Evolutionary conservation across 2,329 filamentous ascomycete genomes (phyloP), one percentile per base, ranked within the genome.

Genomic region (Xylaria sp.): DNA sequence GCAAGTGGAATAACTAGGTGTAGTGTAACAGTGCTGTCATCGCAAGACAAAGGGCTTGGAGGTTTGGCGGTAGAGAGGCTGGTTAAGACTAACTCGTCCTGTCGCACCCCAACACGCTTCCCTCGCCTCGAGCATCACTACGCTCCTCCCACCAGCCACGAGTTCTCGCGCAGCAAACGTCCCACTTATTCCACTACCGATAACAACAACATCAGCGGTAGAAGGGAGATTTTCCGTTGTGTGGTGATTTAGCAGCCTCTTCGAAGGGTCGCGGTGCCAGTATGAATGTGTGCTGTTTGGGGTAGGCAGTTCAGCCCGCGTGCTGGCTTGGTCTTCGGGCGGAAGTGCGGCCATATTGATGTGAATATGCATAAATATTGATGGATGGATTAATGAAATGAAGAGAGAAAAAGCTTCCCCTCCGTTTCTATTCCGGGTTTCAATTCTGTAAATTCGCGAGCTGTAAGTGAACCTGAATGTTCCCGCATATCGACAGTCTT

Each of bases 81-180:
- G 39, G 54, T 25, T 57, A 20, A 41, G 10, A 84, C 89, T 84
- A 76, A 92, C 91, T 76, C 92, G 82, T n/a, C 92, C 92, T 0
- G 92, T 95, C n/a, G 92, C 92, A 20, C 92, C 92, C 88, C 88
- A 94, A 76, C 92, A 94, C 3, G 90, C 91, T 82, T 94, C 92
- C 74, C 92, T 85, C 15, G 92, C 92, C 80, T 95, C 92, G 5
- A 95, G 84, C 83, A 94, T 86, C 6, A 94, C 84, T 8, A 94
- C 86, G n/a, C 81, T 84, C 67, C 85, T 81, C 5, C 84, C 82
- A 71, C 71, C 82, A 66, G 82, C 84, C 76, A 81, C 86, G 61
- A 93, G 82, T 76, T 88, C 89, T 71, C 88, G 85, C 3, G 91
- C 91, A 0, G 89, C 90, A 79, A 91, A 92, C 0, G 89, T 82